Base-by-base conservation (phyloP, 2,329 filamentous ascomycete genomes). In the Sarocladiaceae sp. region DNA sequence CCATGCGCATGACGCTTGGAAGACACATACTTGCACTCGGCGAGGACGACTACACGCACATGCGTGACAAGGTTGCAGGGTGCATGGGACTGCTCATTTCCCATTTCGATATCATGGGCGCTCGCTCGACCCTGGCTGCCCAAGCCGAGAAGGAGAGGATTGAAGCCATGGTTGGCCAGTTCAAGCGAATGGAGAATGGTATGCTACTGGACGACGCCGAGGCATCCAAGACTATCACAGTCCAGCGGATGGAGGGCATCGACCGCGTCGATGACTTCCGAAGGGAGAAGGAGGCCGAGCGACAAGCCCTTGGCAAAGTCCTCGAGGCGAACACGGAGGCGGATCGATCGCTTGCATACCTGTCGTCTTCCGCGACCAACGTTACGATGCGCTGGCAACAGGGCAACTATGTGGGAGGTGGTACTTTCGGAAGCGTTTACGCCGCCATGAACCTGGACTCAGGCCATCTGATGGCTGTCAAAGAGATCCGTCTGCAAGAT, bases 71-170 rank as follows among this genome's bases (percentile, higher is more conserved):
- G 63, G 93, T 98, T 4, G 89, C 89, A 7, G 91, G 91, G 0
- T 98, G 93, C 63, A 98, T 98, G 93, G 90, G 88, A 16, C 76
- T 98, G 19, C 73, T 98, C 40, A 97, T 98, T 53, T 96, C 90
- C 9, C 93, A 98, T 64, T 98, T 98, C 57, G 93, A 98, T 63
- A 97, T 98, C 64, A 95, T 98, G 85, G 93, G 93, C 19, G 93
- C 93, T 20, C 82, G 91, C 56, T 95, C 90, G 6, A 96, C 84
- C 33, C 75, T 96, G 50, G 93, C 93, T 10, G 93, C 93, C 4
- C 89, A 96, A 65, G 88, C 89, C 2, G 93, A 98, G 66, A 90
- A 88, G 61, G 88, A 95, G 59, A 79, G 87, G 33, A 76, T 90
- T 52, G 91, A 96, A 55, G 84, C 87, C 21, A 71, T 89, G 47